Evolutionary conservation across 805 yeast species (phyloP), one percentile per base, ranked within the genome.

Genomic region (Lipomyces sp.): DNA sequence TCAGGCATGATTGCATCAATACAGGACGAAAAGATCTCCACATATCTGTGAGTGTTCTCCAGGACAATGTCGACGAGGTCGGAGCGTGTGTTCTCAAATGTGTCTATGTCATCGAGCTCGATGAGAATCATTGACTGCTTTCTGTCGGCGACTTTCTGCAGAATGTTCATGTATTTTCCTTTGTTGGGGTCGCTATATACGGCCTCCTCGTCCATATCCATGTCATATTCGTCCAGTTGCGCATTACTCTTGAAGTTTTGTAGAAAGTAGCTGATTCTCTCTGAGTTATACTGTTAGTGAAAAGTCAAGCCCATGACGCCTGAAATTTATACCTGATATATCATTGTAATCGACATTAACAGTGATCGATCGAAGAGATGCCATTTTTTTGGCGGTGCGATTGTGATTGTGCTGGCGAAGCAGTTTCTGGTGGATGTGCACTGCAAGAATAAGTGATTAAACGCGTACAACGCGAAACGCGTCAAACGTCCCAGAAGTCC

Each of bases 111-210:
- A 76, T 95, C 97, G 60, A 95, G 82, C 67, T 92, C 97, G 57
- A 95, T 83, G 63, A 81, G 81, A 29, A 95, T 74, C 0, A 92
- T 85, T 39, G 89, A 81, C 35, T 82, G 69, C 71, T 93, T 92
- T 74, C 99, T 85, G 77, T 96, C 92, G 66, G 98, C 92, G 39
- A 95, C 84, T 71, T 86, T 81, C 75, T 92, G 97, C 57, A 95
- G 80, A 4, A 89, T 71, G 39, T 80, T 81, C 87, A 89, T 80
- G 79, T 95, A 95, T 77, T 95, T 95, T 32, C 69, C 67, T 57
- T 67, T 61, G 59, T 30, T 59, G 13, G 89, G 87, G 42, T 88
- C 88, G 48, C 74, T 73, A 56, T 77, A 80, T 15, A 78, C 62
- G 30, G 66, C 76, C 35, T 69, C 69, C 18, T 75, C 67, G 33